These are phyloP conservation scores for Claviceps purpurea DNA, from an alignment of 2,329 filamentous ascomycete genomes.

Conservation along the genomic window DNA sequence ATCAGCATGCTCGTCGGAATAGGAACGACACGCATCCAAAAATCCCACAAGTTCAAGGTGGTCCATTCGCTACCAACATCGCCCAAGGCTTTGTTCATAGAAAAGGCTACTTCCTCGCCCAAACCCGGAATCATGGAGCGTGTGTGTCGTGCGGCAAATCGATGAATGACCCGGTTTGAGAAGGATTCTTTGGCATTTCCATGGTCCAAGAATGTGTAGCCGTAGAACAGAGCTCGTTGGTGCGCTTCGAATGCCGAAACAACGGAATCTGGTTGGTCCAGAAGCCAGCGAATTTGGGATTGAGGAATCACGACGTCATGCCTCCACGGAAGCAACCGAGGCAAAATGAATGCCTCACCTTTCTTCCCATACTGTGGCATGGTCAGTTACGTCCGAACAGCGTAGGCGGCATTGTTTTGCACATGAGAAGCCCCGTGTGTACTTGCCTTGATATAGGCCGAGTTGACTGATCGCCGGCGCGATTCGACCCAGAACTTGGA, in stretches of 20 bases:
- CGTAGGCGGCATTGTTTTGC: background rate
- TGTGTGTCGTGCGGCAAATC: constrained; percentile 28
- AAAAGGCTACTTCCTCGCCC: constrained; percentile 25
- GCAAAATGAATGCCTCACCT: constrained; percentile 27
- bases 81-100: constrained; percentile 22
- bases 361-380: constrained; percentile 26
- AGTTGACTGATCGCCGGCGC: background rate
- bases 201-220: constrained; percentile 30
- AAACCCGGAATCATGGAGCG: constrained; percentile 25
- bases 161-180: constrained; percentile 29
- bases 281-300: constrained; percentile 30
- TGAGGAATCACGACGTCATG: constrained; percentile 31
- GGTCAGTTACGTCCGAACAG: background rate
- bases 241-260: constrained; percentile 29
- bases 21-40: constrained; percentile 28
- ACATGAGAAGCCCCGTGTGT: background rate
- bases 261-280: constrained; percentile 31
- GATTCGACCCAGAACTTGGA: background rate
- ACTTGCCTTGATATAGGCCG: background rate
- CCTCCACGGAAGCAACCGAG: constrained; percentile 25
- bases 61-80: constrained; percentile 22
- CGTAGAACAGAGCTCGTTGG: constrained; percentile 21
- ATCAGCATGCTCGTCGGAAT: constrained; percentile 30
- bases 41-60: constrained; percentile 29
- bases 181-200: constrained; percentile 23